These are phyloP conservation scores for Crithidia bombi DNA, from an alignment of 208 protist genomes.

Conservation along the genomic window DNA sequence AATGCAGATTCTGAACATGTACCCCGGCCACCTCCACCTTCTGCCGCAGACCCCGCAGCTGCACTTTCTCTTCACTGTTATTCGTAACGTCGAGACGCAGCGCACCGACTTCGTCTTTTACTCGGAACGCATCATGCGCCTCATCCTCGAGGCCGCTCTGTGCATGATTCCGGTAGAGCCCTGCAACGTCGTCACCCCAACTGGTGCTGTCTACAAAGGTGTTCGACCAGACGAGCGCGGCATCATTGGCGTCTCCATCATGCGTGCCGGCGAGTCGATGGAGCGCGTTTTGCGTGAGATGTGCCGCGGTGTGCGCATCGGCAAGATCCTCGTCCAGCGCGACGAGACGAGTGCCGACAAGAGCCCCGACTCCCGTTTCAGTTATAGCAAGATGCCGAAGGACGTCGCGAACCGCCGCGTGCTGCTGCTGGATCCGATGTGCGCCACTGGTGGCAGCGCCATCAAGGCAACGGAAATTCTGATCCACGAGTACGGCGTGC, in stretches of 20 bases:
- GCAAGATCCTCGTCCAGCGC: constrained; percentile 99
- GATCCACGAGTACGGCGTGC: constrained; percentile 78
- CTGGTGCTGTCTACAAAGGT: constrained; percentile 78
- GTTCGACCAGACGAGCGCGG: constrained; percentile 72
- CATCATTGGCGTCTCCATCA: constrained; percentile 97
- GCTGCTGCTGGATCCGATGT: constrained; percentile 97
- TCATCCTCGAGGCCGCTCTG: constrained; percentile 94
- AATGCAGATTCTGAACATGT: constrained; percentile 69
- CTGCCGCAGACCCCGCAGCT: constrained; percentile 90
- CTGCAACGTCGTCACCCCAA: constrained; percentile 92
- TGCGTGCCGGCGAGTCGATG: constrained; percentile 98
- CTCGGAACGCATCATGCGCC: constrained; percentile 95
- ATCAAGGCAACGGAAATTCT: constrained; percentile 85
- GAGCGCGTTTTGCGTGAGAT: constrained; percentile 93
- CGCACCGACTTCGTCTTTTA: constrained; percentile 97
- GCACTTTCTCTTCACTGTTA: constrained; percentile 94
- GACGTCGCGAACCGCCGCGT: constrained; percentile 93
- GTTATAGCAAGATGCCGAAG: constrained; percentile 96
- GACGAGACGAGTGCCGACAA: constrained; percentile 92
- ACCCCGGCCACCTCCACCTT: constrained; percentile 64
- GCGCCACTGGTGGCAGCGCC: constrained; percentile 93
- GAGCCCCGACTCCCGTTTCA: constrained; percentile 88
- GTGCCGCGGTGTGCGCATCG: constrained; percentile 95
- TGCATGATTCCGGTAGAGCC: constrained; percentile 87
- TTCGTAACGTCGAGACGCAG: constrained; percentile 90